Evolutionary conservation across 2,329 filamentous ascomycete species (phyloP).

Genomic region (Talaromyces albobiverticillius): DNA sequence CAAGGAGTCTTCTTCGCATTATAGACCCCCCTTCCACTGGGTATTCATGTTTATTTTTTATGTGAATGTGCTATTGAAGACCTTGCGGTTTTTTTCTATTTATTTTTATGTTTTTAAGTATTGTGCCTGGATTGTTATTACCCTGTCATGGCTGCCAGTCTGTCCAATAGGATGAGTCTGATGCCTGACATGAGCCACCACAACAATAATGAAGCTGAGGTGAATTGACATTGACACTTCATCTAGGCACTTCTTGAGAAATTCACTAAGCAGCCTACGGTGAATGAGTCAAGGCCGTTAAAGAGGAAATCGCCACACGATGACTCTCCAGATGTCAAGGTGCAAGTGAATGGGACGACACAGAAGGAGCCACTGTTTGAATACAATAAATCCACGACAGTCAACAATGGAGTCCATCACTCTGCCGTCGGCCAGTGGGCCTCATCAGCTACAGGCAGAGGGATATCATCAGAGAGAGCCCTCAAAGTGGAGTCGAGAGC

Average conservation of each 20-base stretch:
- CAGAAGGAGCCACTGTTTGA: no score
- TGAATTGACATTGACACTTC: not conserved
- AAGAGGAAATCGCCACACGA: slow-evolving; percentile 10
- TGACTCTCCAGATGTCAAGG: no score
- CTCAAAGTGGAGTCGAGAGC: not conserved
- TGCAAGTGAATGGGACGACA: not conserved
- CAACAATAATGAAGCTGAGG: not conserved
- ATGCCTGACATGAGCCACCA: not conserved
- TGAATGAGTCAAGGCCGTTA: not conserved
- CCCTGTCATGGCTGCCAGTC: not conserved
- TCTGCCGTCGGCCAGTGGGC: not conserved
- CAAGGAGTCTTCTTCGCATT: not conserved
- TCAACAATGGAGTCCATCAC: not conserved
- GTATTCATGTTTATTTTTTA: not conserved
- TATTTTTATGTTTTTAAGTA: slow-evolving; percentile 13
- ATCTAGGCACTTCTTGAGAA: not conserved
- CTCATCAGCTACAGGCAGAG: no score
- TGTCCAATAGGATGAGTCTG: not conserved
- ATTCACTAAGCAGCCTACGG: not conserved
- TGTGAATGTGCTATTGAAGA: not conserved
- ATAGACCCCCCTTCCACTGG: not conserved
- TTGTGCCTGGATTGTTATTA: not conserved
- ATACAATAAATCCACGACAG: not conserved
- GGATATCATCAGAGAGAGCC: no score
- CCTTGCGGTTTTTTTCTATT: slow-evolving; percentile 7